Evolutionary conservation across 2,329 filamentous ascomycete species (phyloP), one percentile per base, ranked within the genome.

Genomic region (Curvularia sp.): DNA sequence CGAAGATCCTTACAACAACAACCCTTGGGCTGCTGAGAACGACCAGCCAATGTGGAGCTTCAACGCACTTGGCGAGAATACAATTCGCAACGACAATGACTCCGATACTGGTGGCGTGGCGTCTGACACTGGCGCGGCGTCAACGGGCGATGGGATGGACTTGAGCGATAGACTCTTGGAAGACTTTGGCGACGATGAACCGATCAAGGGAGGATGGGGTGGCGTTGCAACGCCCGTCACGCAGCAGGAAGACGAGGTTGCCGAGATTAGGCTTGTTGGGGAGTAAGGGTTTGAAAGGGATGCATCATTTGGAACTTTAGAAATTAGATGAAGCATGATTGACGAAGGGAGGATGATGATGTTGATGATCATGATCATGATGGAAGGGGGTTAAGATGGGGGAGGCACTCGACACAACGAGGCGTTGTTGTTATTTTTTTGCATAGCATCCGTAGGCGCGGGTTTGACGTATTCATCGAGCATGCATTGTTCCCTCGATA

Each of bases 31-130:
- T 5, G 18, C 23, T n/a, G 54, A 66, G 0, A 34, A 19, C n/a
- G 56, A 59, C n/a, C 32, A 59, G 2, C 59, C 70, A 2, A 48
- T 51, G 3, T 74, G 72, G 72, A 69, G 62, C 36, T 72, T 74
- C 25, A 61, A 60, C 12, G 28, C 30, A 27, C 12, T 67, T 15
- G 49, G 47, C 6, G 13, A 36, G 19, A 48, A 55, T 9, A n/a
- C n/a, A 25, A 55, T 36, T 61, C 57, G 51, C 45, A 49, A 69
- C 23, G 73, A 70, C 34, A 49, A 49, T 21, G 56, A 54, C 12
- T 60, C 55, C 2, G 58, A 60, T 36, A 55, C 52, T 28, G 55
- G 46, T 28, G 55, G 55, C 4, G 39, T 53, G 5, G 43, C 45
- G 32, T 57, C 55, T 12, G 55, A 57, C 27, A 54, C 55, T 3